Evolutionary conservation across 306 rosid species (phyloP), one percentile per base, ranked within the genome.

Genomic region (Carpinus viminea): DNA sequence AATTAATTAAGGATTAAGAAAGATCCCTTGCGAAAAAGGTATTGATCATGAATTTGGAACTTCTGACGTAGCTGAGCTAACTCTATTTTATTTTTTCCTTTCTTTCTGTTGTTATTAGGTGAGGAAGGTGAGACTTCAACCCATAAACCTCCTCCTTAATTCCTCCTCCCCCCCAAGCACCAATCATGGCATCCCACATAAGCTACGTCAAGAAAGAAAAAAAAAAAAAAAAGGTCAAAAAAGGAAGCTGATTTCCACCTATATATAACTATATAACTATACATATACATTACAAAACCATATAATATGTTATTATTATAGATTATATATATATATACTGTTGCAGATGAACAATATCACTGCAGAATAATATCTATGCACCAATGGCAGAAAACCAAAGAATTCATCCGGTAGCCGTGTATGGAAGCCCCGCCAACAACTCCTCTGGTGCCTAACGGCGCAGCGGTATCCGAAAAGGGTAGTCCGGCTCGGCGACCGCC

Each of bases 361-460:
- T 57, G 64, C 38, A 47, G 70, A 77, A 50, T 17, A 57, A 36
- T 12, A 24, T 71, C 31, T 16, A 0, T 17, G 74, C 20, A 76
- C 77, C 62, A 45, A 90, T 92, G 97, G 86, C 91, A 20, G 91
- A 94, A 73, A 88, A 82, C 68, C 93, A 80, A n/a, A 93, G 77
- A 81, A 85, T 92, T 81, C 93, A 92, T 83, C 98, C 97, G 7
- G 70, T 79, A 28, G 79, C 7, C 8, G 45, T 43, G 68, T 61
- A 69, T 79, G 55, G 92, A 83, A 83, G 86, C 89, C 70, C 75
- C 83, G 38, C 73, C 75, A 3, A 74, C 78, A 24, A 66, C 76
- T 0, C 91, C 88, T 5, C 77, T 83, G 76, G 84, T 79, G 56
- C 76, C 86, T 13, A 87, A 55, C 6, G 83, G 86, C 46, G 75